phyloP scores from a whole-genome alignment of 345 rosid species.

The Gossypium raimondii region DNA sequence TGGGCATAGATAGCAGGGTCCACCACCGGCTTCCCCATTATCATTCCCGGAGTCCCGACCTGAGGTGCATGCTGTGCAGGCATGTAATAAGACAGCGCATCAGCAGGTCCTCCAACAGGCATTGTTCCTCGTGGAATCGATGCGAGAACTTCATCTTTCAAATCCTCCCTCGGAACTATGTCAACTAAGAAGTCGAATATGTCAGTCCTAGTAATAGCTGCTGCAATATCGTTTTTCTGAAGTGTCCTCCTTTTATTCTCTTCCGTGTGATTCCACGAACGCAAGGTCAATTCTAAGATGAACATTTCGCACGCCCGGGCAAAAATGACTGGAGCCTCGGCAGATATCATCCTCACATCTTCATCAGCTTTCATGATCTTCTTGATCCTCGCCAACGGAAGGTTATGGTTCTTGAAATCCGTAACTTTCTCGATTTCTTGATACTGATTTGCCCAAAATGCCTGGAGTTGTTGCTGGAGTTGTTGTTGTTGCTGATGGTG shows the following conservation, averaged over 20 bases:
- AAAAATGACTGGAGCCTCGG: constrained; percentile 92
- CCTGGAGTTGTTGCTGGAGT: constrained; percentile 78
- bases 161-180: constrained; percentile 91
- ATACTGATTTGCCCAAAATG: constrained; percentile 80
- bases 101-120: constrained; percentile 58
- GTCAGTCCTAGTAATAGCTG: constrained; percentile 92
- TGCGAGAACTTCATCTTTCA: constrained; percentile 74
- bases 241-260: constrained; percentile 94
- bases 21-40: constrained; percentile 73
- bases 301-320: constrained; percentile 99
- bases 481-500: constrained; percentile 94
- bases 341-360: constrained; percentile 96
- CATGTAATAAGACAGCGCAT: constrained; percentile 66
- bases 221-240: constrained; percentile 93
- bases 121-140: constrained; percentile 54
- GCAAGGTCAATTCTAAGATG: constrained; percentile 77
- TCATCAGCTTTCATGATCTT: constrained; percentile 99
- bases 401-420: constrained; percentile 92
- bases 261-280: constrained; percentile 96
- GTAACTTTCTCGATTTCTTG: constrained; percentile 76
- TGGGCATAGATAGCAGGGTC: constrained; percentile 61
- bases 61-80: constrained; percentile 60
- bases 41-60: constrained; percentile 74
- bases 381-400: constrained; percentile 92
- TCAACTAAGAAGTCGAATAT: constrained; percentile 91